Evolutionary conservation across 495 filamentous ascomycete genomes (phyloP).

Genomic region (Aspergillus nanangensis): DNA sequence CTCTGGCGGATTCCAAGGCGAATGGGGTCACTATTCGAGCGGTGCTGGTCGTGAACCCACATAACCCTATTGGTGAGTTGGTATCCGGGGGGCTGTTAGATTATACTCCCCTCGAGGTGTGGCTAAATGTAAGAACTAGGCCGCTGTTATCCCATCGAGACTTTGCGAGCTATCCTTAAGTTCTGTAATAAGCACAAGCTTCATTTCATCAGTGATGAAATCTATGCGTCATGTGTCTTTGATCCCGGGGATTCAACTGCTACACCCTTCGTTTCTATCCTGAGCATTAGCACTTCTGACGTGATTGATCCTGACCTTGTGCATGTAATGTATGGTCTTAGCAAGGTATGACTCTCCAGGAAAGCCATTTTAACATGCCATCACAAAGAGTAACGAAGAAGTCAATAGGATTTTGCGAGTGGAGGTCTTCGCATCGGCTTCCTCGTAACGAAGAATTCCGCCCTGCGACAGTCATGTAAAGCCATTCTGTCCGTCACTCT

Average conservation of each 20-base stretch:
- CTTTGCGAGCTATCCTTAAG: constrained; percentile 41
- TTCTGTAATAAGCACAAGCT: constrained; percentile 50
- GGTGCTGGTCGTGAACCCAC: constrained; percentile 31
- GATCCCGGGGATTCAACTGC: constrained; percentile 26
- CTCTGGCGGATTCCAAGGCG: constrained; percentile 15
- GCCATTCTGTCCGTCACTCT: constrained; percentile 27
- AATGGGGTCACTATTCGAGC: constrained; percentile 18
- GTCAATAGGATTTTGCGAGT: constrained; percentile 45
- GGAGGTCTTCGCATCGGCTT: constrained; percentile 53
- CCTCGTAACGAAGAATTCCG: constrained; percentile 37
- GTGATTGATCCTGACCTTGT: constrained; percentile 47
- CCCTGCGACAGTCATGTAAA: constrained; percentile 24
- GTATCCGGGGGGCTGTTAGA: not conserved
- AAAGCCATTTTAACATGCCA: not conserved
- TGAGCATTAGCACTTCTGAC: constrained; percentile 36
- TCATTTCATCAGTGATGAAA: constrained; percentile 59
- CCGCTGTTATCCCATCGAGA: constrained; percentile 48
- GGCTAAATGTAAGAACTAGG: no score
- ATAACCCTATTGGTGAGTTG: constrained; percentile 39
- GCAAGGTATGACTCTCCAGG: constrained; percentile 31
- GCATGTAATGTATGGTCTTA: constrained; percentile 57
- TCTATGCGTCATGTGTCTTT: constrained; percentile 55
- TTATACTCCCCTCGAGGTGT: no score
- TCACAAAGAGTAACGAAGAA: not conserved
- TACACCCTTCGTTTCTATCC: constrained; percentile 47